A percentile compares a stretch with the other conserved stretches of the same genome.
These are phyloP conservation scores for Eucalyptus sideroxylon DNA, from an alignment of 345 rosid species.

Conservation along the genomic window DNA sequence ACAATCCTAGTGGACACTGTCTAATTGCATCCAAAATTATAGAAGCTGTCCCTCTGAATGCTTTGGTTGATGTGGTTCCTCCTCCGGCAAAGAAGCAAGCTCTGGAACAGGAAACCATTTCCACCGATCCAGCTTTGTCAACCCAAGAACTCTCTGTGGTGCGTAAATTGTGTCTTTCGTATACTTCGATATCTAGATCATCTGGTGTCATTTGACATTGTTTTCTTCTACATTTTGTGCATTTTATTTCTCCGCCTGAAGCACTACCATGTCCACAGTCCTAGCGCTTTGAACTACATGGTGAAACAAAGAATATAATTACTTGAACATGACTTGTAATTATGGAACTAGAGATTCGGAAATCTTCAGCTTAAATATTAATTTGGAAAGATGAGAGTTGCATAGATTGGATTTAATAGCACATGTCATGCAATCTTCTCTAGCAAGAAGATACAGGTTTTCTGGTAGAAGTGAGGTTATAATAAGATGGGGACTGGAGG, in stretches of 20 bases:
- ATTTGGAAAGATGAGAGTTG: background rate
- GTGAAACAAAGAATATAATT: background rate
- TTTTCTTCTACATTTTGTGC: background rate
- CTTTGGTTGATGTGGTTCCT: constrained; percentile 12
- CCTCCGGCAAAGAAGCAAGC: constrained; percentile 77
- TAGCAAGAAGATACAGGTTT: background rate
- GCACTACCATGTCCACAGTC: background rate
- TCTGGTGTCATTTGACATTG: background rate
- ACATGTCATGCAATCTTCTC: background rate
- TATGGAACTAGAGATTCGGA: background rate
- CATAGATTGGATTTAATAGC: background rate
- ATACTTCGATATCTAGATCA: background rate
- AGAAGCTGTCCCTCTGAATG: constrained; percentile 49
- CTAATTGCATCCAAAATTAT: constrained; percentile 67
- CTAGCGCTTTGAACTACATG: background rate
- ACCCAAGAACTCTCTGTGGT: constrained; percentile 53
- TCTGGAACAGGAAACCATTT: constrained; percentile 36
- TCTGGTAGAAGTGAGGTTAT: background rate
- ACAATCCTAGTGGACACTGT: constrained; percentile 95
- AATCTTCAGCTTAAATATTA: background rate
- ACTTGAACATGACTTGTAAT: background rate
- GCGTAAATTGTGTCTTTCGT: constrained; percentile 8
- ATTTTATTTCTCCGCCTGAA: background rate
- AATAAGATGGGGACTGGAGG: background rate
- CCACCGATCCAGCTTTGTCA: constrained; percentile 10